These are phyloP conservation scores for Hypoxylon sp. DNA, from an alignment of 2,329 filamentous ascomycete genomes.

Conservation along the genomic window DNA sequence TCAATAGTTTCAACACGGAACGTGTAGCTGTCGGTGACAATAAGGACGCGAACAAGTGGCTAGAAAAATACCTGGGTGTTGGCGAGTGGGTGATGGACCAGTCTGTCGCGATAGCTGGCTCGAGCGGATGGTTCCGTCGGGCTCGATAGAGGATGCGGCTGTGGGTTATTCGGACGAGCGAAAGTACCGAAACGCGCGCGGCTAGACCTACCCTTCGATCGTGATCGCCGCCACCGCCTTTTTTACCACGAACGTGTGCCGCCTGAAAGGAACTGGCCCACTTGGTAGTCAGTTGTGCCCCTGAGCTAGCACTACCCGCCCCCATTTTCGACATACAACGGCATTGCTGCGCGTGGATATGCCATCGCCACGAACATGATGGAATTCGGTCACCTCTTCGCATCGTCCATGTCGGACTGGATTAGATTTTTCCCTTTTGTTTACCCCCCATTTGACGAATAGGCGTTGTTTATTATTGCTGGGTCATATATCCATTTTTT, in stretches of 20 bases:
- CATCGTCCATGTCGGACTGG: slow-evolving; percentile 13
- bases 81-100: slow-evolving; percentile 99
- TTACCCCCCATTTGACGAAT: slow-evolving; percentile 26
- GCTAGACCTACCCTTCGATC: not conserved
- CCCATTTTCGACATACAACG: not conserved
- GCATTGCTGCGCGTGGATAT: slow-evolving; percentile 1
- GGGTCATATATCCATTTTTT: slow-evolving; percentile 35
- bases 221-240: slow-evolving; percentile 1
- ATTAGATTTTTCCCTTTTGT: slow-evolving; percentile 13
- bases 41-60: slow-evolving; percentile 85
- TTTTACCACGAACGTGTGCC: too few species aligned
- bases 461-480: slow-evolving; percentile 35
- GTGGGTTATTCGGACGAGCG: slow-evolving; percentile 12
- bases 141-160: slow-evolving; percentile 68
- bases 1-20: slow-evolving; percentile 90
- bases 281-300: not conserved
- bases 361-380: slow-evolving; percentile 4
- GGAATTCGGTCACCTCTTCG: slow-evolving; percentile 1
- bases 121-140: slow-evolving; percentile 90
- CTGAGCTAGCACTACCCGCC: not conserved
- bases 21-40: slow-evolving; percentile 81
- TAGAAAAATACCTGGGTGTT: slow-evolving; percentile 91
- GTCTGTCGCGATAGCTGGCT: slow-evolving; percentile 88
- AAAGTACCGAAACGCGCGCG: not conserved
- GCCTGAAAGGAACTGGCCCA: not conserved